Evolutionary conservation across 192 early-diverging fungal species (phyloP).

Genomic region (Phlyctochytrium bullatum): DNA sequence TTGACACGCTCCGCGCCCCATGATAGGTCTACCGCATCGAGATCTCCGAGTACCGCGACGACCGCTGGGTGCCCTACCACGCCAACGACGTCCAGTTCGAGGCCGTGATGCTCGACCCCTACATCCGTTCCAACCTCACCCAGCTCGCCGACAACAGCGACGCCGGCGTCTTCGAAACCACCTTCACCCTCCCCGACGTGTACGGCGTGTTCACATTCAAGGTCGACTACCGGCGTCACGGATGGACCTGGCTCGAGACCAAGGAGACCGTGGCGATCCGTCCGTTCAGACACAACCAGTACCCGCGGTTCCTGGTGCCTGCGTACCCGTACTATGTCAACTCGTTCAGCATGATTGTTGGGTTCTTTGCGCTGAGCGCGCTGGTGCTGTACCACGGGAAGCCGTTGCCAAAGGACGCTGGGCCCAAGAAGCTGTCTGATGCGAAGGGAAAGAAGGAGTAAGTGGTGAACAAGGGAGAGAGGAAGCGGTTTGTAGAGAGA

Average conservation of each 20-base stretch:
- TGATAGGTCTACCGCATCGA: conserved; percentile 74
- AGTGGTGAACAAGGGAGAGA: too few relatives aligned
- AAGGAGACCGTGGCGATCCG: conserved; percentile 78
- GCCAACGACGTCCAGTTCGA: conserved; percentile 85
- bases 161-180: conserved; percentile 37
- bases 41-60: conserved; percentile 73
- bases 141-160: conserved; percentile 13
- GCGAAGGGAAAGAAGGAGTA: too few relatives aligned
- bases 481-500: too few relatives aligned
- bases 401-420: too few relatives aligned
- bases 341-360: conserved; percentile 75
- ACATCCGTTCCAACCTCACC: conserved; percentile 69
- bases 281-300: conserved; percentile 94
- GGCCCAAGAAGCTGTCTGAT: too few relatives aligned
- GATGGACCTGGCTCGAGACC: conserved; percentile 71
- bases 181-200: conserved; percentile 81
- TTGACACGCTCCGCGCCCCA: too few relatives aligned
- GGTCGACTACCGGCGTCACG: conserved; percentile 85
- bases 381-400: conserved; percentile 72
- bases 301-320: conserved; percentile 83
- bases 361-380: conserved; percentile 79
- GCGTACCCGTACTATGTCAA: conserved; percentile 96
- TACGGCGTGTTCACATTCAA: conserved; percentile 98
- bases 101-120: conserved; percentile 96
- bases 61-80: conserved; percentile 81